A percentile compares a stretch with the other conserved stretches of the same genome.
Conservation (phyloP, 805 yeast genomes). For the baker's yeast (Saccharomyces cerevisiae) region DNA sequence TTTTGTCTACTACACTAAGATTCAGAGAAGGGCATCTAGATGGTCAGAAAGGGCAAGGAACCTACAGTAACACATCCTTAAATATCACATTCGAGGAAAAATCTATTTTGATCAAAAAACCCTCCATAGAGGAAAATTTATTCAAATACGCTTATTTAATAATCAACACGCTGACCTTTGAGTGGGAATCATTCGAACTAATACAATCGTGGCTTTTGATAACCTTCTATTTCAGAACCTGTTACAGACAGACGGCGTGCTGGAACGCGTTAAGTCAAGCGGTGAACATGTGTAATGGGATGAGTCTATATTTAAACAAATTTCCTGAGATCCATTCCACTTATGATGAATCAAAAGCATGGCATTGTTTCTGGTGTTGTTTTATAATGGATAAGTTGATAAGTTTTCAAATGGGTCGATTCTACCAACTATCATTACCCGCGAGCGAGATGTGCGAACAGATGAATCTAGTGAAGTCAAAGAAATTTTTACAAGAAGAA, state of each 20-base stretch:
- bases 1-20: conserved; percentile 44
- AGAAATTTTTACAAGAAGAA: not conserved
- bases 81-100: conserved; percentile 10
- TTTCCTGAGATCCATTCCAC: conserved; percentile 20
- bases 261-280: conserved; percentile 38
- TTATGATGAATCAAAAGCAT: conserved; percentile 39
- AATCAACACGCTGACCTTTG: conserved; percentile 36
- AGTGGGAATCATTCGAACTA: conserved; percentile 45
- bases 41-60: not conserved
- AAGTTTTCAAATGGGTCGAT: conserved; percentile 46
- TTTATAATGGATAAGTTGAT: conserved; percentile 47
- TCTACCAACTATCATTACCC: conserved; percentile 27
- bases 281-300: conserved; percentile 36
- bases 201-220: conserved; percentile 44
- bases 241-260: conserved; percentile 38
- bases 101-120: conserved; percentile 8
- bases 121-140: conserved; percentile 34
- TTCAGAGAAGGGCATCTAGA: conserved; percentile 36
- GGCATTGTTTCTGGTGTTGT: conserved; percentile 47
- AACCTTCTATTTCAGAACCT: conserved; percentile 36
- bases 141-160: conserved; percentile 36
- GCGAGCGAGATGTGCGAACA: conserved; percentile 11
- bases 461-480: not conserved
- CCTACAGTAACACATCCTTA: not conserved
- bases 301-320: conserved; percentile 34